phyloP scores from a whole-genome alignment of 2,329 filamentous ascomycete genomes.

The Gnomoniopsis smithogilvyi region DNA sequence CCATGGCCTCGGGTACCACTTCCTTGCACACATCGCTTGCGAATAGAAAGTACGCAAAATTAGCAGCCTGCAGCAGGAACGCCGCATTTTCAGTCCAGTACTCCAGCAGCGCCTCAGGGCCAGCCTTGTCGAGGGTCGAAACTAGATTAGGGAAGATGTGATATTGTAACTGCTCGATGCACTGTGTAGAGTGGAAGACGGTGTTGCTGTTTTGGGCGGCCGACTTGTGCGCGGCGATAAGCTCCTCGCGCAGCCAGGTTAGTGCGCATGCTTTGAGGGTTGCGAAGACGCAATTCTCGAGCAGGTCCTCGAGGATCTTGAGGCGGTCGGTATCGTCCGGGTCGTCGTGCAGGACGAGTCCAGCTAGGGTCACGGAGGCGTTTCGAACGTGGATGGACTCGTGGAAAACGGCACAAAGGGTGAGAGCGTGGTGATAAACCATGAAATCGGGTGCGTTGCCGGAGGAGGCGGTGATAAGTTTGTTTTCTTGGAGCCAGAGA shows the following conservation, averaged over 20 bases:
- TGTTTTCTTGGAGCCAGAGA: constrained; percentile 53
- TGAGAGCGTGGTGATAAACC: constrained; percentile 58
- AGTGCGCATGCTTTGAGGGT: constrained; percentile 61
- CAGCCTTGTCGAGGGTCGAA: constrained; percentile 33
- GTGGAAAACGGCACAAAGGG: constrained; percentile 56
- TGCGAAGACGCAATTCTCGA: constrained; percentile 64
- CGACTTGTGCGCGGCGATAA: constrained; percentile 41
- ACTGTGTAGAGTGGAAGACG: constrained; percentile 50
- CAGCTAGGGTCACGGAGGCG: constrained; percentile 51
- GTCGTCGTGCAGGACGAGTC: constrained; percentile 53
- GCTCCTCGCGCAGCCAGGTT: constrained; percentile 61
- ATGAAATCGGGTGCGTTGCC: constrained; percentile 44
- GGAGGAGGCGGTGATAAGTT: constrained; percentile 34
- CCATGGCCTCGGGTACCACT: constrained; percentile 54
- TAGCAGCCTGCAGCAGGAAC: constrained; percentile 58
- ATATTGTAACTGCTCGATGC: constrained; percentile 59
- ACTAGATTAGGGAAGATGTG: constrained; percentile 56
- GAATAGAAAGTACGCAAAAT: constrained; percentile 58
- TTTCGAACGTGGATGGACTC: constrained; percentile 52
- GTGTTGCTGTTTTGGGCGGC: constrained; percentile 25
- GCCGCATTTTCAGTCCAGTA: constrained; percentile 49
- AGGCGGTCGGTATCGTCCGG: constrained; percentile 57
- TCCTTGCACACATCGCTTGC: constrained; percentile 39
- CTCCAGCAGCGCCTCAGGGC: constrained; percentile 40
- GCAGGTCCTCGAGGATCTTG: constrained; percentile 60